Conservation (phyloP, 2,329 filamentous ascomycete genomes). For the Sporothrix humicola region DNA sequence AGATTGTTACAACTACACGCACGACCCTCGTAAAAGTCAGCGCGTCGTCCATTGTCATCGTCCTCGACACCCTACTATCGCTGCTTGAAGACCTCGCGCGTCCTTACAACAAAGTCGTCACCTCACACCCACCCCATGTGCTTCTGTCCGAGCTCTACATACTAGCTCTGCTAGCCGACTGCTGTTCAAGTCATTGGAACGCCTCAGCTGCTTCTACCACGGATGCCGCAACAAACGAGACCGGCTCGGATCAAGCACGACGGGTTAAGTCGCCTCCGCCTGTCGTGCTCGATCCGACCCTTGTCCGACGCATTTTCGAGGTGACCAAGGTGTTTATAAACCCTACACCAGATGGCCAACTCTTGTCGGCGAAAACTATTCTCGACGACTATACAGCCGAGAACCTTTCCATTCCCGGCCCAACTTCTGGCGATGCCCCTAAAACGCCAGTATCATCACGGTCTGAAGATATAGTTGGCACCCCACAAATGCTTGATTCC, state of each 20-base stretch:
- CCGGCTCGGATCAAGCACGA: conserved; percentile 36
- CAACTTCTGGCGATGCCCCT: conserved; percentile 36
- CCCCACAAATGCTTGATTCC: conserved; percentile 44
- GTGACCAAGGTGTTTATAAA: conserved; percentile 61
- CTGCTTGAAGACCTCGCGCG: conserved; percentile 64
- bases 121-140: conserved; percentile 63
- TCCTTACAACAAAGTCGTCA: conserved; percentile 55
- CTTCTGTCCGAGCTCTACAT: conserved; percentile 69
- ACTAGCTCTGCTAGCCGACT: conserved; percentile 68
- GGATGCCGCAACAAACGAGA: conserved; percentile 36
- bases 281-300: conserved; percentile 54
- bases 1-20: conserved; percentile 65
- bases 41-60: conserved; percentile 56
- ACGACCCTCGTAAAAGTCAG: conserved; percentile 67
- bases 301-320: conserved; percentile 63
- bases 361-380: conserved; percentile 62
- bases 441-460: conserved; percentile 38
- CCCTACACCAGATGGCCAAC: conserved; percentile 63
- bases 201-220: conserved; percentile 38
- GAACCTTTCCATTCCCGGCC: neutral
- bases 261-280: conserved; percentile 44
- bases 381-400: conserved; percentile 53
- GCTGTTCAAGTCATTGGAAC: conserved; percentile 67
- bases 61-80: conserved; percentile 62
- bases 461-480: conserved; percentile 49